These are phyloP conservation scores for Kurtzmaniella quercitrusa DNA, from an alignment of 1,139 yeast genomes.

Conservation along the genomic window DNA sequence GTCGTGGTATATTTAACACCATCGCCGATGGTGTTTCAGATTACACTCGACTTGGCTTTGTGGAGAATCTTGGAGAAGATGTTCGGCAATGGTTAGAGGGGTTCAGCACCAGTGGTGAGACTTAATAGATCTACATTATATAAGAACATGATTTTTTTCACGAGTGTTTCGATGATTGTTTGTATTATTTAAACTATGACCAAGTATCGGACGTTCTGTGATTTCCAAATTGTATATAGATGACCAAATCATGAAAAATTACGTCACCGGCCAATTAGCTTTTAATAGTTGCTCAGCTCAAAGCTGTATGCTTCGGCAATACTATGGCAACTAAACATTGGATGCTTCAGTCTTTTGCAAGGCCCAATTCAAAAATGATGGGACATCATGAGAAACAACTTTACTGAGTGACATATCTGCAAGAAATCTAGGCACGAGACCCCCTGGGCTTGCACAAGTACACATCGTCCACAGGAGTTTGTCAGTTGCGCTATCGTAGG, in stretches of 20 bases:
- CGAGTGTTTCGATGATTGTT: too few species aligned
- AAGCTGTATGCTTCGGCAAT: too few species aligned
- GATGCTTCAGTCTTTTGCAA: neutral
- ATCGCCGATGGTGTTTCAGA: constrained; percentile 23
- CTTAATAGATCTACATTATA: constrained; percentile 8
- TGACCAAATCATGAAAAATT: too few species aligned
- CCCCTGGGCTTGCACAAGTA: constrained; percentile 63
- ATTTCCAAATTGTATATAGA: too few species aligned
- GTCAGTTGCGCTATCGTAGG: constrained; percentile 31
- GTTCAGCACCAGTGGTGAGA: constrained; percentile 19
- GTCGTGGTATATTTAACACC: constrained; percentile 12
- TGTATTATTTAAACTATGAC: too few species aligned
- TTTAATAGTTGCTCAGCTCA: too few species aligned
- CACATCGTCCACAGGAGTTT: constrained; percentile 61
- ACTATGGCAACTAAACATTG: too few species aligned
- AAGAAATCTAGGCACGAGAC: constrained; percentile 60
- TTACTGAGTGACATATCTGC: constrained; percentile 52
- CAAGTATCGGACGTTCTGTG: too few species aligned
- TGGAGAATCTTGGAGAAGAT: constrained; percentile 44
- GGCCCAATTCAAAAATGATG: constrained; percentile 53
- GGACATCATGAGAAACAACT: constrained; percentile 66
- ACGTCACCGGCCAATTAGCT: too few species aligned
- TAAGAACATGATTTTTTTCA: too few species aligned
- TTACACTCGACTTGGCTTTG: constrained; percentile 32
- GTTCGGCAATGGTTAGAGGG: constrained; percentile 41